Conservation (phyloP, 768 basidiomycete genomes). For the Bullera alba region DNA sequence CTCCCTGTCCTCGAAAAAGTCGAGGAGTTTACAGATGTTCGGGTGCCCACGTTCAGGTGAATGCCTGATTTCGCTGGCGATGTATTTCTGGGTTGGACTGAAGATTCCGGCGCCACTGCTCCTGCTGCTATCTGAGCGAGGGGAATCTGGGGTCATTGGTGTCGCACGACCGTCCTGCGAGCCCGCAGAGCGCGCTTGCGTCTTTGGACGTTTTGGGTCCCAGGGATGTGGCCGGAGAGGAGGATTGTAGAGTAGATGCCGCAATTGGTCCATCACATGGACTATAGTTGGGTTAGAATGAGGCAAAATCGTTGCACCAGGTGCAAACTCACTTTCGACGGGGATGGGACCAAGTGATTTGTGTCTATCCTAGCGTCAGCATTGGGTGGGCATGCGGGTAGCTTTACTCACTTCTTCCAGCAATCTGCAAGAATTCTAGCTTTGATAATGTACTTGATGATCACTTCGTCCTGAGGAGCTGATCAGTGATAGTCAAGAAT, state of each 20-base stretch:
- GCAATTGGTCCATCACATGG: conserved; percentile 47
- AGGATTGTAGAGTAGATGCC: conserved; percentile 50
- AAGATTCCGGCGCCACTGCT: not conserved
- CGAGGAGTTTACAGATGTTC: conserved; percentile 85
- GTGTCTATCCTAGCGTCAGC: conserved; percentile 52
- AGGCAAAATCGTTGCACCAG: not conserved
- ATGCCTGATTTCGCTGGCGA: conserved; percentile 31
- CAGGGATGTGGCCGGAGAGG: conserved; percentile 70
- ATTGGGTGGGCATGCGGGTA: not conserved
- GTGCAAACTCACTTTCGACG: conserved; percentile 77
- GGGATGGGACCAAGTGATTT: conserved; percentile 91
- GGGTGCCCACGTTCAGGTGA: conserved; percentile 64
- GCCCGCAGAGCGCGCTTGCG: not conserved
- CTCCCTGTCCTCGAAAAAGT: conserved; percentile 94
- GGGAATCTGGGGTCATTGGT: conserved; percentile 15
- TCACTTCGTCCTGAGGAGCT: conserved; percentile 59
- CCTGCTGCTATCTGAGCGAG: conserved; percentile 1
- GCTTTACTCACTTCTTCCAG: conserved; percentile 65
- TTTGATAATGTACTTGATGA: conserved; percentile 98
- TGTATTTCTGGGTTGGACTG: conserved; percentile 26
- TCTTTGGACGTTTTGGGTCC: conserved; percentile 54
- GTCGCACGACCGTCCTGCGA: not conserved
- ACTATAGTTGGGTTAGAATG: conserved; percentile 27
- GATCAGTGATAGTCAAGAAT: conserved; percentile 21
- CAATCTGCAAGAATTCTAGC: conserved; percentile 97